A percentile compares a stretch with the other conserved stretches of the same genome.
Evolutionary conservation across 1,284 basidiomycete genomes (phyloP).

Genomic region (Fomitopsis pinicola): DNA sequence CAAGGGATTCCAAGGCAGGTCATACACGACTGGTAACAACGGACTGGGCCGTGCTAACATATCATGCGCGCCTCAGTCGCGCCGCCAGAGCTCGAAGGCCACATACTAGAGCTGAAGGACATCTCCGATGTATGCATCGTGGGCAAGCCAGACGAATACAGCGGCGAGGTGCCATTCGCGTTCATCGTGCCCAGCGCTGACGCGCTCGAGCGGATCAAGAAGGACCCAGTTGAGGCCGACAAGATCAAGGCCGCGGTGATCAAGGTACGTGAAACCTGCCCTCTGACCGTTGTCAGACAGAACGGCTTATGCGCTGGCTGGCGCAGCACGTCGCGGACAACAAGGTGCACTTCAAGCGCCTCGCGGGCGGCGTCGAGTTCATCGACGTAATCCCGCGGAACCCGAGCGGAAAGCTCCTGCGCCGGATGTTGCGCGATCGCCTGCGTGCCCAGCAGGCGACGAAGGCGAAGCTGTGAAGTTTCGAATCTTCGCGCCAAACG

Average conservation of each 20-base stretch:
- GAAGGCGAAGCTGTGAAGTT: constrained; percentile 3
- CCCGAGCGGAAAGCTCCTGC: constrained; percentile 23
- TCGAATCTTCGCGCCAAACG: background rate
- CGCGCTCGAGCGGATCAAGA: constrained; percentile 26
- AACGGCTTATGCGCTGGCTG: background rate
- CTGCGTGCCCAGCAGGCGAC: constrained; percentile 1
- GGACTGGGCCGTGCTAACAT: constrained; percentile 15
- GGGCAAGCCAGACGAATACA: constrained; percentile 71
- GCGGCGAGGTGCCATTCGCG: constrained; percentile 74
- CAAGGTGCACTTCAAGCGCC: constrained; percentile 21
- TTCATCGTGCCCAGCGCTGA: constrained; percentile 56
- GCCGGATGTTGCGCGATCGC: constrained; percentile 24
- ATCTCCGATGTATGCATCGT: constrained; percentile 75
- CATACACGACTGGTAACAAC: too few relatives aligned
- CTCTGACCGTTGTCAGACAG: too few relatives aligned
- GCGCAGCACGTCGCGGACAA: constrained; percentile 21
- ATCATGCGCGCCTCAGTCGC: constrained; percentile 27
- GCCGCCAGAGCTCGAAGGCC: constrained; percentile 41
- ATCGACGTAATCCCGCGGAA: constrained; percentile 21
- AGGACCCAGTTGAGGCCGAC: constrained; percentile 6
- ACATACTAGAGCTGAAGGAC: constrained; percentile 67
- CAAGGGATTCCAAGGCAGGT: constrained; percentile 50
- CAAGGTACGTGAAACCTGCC: constrained; percentile 36
- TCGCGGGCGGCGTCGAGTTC: constrained; percentile 20
- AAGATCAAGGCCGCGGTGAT: constrained; percentile 14